Base-by-base conservation (phyloP, 495 filamentous ascomycete genomes). In the Aspergillus cavernicola region DNA sequence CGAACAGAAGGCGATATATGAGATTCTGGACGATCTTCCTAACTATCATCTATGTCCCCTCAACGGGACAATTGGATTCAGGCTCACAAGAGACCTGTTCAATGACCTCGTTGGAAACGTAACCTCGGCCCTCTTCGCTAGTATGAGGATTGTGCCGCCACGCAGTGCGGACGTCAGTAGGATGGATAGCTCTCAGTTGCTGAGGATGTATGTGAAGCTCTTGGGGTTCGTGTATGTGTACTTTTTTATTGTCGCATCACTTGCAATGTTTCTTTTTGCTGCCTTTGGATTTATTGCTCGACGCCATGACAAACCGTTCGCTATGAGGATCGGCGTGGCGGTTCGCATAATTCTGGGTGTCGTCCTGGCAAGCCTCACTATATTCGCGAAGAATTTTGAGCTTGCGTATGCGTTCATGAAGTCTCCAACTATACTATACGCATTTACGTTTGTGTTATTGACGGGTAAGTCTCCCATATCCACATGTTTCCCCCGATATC, bases 191-290 rank as follows among this genome's bases (percentile, higher is more conserved):
- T 61, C 66, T 31, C 58, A 69, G 50, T 45, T 71, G 6, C 55
- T 75, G 15, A 60, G 60, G 18, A 64, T 71, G 62, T 75, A 73
- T 44, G 66, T 75, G 54, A 65, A 68, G 33, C 48, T 73, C 1
- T 50, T 75, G n/a, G 63, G 58, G 8, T 72, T 75, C 51, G 70
- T 74, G 6, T 75, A 70, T 50, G 58, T 68, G n/a, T 75, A 71
- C 39, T 75, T 67, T 50, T 75, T 75, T 38, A 45, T 61, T 16
- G 69, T 67, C 16, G 66, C 71, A 12, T 66, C 66, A 33, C 24
- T 73, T 24, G 60, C 65, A 7, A 72, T 72, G 67, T 55, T 60
- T 15, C 53, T 71, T 22, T 70, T 75, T 43, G 66, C 63, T 8
- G 58, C 60, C 10, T 74, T 75, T 53, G 50, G 61, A 1, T 15